Conservation (phyloP, 768 basidiomycete genomes). For the Boletus pseudopeckii region DNA sequence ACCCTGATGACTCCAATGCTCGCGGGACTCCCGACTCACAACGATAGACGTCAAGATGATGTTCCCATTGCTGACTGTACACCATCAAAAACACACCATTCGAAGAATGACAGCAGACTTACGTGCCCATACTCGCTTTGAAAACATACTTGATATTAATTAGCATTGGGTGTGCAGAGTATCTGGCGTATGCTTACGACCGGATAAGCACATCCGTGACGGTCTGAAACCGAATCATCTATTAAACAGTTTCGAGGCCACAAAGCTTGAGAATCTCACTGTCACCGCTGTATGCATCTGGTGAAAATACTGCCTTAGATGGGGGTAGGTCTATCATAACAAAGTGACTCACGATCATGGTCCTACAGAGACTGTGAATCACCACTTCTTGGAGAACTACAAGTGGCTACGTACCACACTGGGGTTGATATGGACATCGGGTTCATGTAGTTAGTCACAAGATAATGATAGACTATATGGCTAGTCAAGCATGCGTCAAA, state of each 20-base stretch:
- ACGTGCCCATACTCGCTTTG: conserved; percentile 49
- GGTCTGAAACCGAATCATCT: conserved; percentile 32
- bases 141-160: conserved; percentile 40
- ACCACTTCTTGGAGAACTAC: background rate
- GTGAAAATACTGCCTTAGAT: background rate
- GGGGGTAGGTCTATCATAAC: background rate
- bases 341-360: conserved; percentile 42
- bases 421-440: conserved; percentile 40
- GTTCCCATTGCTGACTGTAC: conserved; percentile 40
- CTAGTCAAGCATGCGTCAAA: conserved; percentile 50
- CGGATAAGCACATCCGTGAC: conserved; percentile 50
- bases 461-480: conserved; percentile 57
- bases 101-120: conserved; percentile 20
- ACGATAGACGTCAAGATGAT: conserved; percentile 41
- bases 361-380: conserved; percentile 34
- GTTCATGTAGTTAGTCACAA: conserved; percentile 53
- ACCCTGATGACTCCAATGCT: background rate
- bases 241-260: background rate
- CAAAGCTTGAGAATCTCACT: conserved; percentile 31
- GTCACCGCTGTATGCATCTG: conserved; percentile 56
- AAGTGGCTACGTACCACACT: conserved; percentile 40
- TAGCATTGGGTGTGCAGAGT: background rate
- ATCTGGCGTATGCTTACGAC: conserved; percentile 19
- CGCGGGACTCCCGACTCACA: conserved; percentile 35
- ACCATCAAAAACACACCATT: conserved; percentile 26